Conservation (phyloP, 495 filamentous ascomycete species). For the Penicillium bialowiezense region DNA sequence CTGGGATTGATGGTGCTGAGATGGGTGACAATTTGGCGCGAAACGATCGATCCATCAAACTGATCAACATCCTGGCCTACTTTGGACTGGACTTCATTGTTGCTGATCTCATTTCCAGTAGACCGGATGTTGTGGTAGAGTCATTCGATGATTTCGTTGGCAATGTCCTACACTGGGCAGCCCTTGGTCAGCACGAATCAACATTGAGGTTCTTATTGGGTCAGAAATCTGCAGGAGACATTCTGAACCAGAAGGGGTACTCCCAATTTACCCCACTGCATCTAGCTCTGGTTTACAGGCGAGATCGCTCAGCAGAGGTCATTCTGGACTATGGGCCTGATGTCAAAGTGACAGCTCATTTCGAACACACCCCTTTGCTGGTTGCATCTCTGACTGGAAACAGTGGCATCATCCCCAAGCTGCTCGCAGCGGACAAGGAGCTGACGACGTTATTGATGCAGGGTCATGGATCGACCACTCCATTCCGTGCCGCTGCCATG, state of each 20-base stretch:
- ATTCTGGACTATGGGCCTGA: not conserved
- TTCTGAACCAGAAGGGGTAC: constrained; percentile 2
- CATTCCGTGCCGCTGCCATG: constrained; percentile 1
- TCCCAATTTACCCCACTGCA: not conserved
- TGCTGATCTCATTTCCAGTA: not conserved
- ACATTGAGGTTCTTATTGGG: not conserved
- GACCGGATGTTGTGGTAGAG: not conserved
- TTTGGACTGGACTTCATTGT: not conserved
- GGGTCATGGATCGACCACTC: not conserved
- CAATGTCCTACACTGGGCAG: constrained; percentile 3
- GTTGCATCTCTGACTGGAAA: not conserved
- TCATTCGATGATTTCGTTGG: constrained; percentile 2
- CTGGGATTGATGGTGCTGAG: not conserved
- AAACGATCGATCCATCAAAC: not conserved
- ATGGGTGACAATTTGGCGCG: not conserved
- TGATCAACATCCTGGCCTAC: constrained; percentile 1
- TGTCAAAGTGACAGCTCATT: not conserved
- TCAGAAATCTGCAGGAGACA: not conserved
- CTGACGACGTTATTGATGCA: not conserved
- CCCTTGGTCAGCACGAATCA: not conserved
- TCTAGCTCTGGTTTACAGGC: not conserved
- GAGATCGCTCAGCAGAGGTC: not conserved
- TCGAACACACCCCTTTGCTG: not conserved
- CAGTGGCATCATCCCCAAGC: not conserved
- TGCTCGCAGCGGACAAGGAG: not conserved